These are phyloP conservation scores for Exserohilum rostratum DNA, from an alignment of 2,329 filamentous ascomycete species.

Conservation along the genomic window DNA sequence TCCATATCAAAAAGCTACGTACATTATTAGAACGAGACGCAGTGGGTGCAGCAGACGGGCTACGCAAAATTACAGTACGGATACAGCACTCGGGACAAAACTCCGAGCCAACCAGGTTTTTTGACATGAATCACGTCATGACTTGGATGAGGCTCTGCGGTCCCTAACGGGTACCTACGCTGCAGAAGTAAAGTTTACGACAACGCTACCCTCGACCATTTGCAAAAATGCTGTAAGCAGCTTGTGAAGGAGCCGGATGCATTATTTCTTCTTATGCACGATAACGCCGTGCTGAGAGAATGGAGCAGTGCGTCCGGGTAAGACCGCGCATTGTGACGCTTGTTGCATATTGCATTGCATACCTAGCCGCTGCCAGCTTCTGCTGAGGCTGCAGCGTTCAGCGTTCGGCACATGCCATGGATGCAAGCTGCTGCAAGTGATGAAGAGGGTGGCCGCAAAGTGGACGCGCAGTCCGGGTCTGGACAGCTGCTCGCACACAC, in stretches of 20 bases:
- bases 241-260: neutral
- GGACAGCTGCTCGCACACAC: conserved; percentile 10
- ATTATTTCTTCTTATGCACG: conserved; percentile 8
- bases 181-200: neutral
- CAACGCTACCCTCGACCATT: neutral
- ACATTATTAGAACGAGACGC: too few species aligned
- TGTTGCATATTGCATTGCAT: conserved; percentile 28
- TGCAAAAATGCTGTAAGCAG: neutral
- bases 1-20: conserved; percentile 15
- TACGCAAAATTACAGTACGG: too few species aligned
- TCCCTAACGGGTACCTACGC: conserved; percentile 1
- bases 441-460: conserved; percentile 9
- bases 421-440: conserved; percentile 28
- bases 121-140: neutral
- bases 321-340: conserved; percentile 32
- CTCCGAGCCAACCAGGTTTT: neutral
- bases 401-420: conserved; percentile 9
- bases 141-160: conserved; percentile 10
- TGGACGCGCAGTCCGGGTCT: too few species aligned
- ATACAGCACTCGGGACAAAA: too few species aligned
- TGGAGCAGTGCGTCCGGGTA: conserved; percentile 9
- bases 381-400: conserved; percentile 25
- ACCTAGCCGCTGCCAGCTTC: conserved; percentile 30
- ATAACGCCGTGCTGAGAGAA: conserved; percentile 1
- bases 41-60: too few species aligned